A percentile compares a stretch with the other conserved stretches of the same genome.
Evolutionary conservation across 2,329 filamentous ascomycete genomes (phyloP).

Genomic region (Corynespora cassiicola): DNA sequence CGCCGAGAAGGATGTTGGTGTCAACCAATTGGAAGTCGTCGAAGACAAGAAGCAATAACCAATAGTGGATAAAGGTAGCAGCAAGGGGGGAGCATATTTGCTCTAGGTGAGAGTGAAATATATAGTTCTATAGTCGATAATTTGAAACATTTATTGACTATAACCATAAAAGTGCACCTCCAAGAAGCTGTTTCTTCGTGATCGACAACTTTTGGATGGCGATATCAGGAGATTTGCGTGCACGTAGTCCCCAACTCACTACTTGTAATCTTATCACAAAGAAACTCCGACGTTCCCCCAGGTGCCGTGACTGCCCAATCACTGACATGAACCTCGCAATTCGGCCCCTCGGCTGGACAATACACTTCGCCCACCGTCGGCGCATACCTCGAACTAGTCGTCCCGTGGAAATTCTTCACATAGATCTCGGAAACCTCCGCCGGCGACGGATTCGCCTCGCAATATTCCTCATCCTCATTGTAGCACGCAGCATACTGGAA

Average conservation of each 20-base stretch:
- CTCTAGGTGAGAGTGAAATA: too few relatives aligned
- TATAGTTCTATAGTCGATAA: too few relatives aligned
- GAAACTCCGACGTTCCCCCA: slow-evolving; percentile 4
- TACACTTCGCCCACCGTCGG: slow-evolving; percentile 30
- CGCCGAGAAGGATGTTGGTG: slow-evolving; percentile 23
- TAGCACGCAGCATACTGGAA: slow-evolving; percentile 12
- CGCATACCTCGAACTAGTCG: slow-evolving; percentile 37
- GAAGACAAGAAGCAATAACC: too few relatives aligned
- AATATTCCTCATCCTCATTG: slow-evolving; percentile 10
- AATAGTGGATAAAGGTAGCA: too few relatives aligned
- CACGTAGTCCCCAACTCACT: slow-evolving; percentile 5
- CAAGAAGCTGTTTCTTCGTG: too few relatives aligned
- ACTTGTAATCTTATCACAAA: slow-evolving; percentile 12
- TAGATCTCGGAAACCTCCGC: slow-evolving; percentile 10
- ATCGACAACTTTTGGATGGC: too few relatives aligned
- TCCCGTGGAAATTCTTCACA: slow-evolving; percentile 18
- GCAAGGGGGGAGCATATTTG: too few relatives aligned
- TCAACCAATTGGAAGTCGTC: slow-evolving; percentile 24
- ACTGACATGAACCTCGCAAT: slow-evolving; percentile 9
- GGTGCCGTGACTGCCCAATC: slow-evolving; percentile 8
- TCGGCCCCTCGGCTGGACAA: slow-evolving; percentile 8
- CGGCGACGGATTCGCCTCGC: slow-evolving; percentile 4
- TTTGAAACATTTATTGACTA: too few relatives aligned
- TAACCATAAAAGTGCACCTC: too few relatives aligned
- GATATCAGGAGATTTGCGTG: too few relatives aligned